phyloP scores from a whole-genome alignment of 345 rosid species.

The Physaria fendleri region DNA sequence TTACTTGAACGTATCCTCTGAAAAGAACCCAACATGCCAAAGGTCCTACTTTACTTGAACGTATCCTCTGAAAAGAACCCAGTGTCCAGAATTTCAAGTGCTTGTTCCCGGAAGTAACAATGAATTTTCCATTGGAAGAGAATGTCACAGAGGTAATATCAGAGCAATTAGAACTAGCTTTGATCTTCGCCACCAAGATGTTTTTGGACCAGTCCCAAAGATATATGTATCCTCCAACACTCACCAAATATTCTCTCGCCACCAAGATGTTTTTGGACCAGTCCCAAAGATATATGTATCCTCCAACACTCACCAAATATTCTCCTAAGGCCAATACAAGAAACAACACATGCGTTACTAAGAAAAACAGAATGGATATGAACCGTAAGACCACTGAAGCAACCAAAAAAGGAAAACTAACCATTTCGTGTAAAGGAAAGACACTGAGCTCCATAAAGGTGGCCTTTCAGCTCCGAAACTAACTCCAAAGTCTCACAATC shows the following conservation, averaged over 20 bases:
- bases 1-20: constrained; percentile 45
- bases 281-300: constrained; percentile 77
- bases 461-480: constrained; percentile 69
- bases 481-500: constrained; percentile 39
- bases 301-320: constrained; percentile 71
- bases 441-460: constrained; percentile 66
- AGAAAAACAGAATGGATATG: neutral
- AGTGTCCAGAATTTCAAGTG: constrained; percentile 72
- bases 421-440: constrained; percentile 81
- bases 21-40: constrained; percentile 34
- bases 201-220: constrained; percentile 76
- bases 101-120: constrained; percentile 74
- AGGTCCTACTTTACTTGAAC: constrained; percentile 36
- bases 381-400: neutral
- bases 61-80: constrained; percentile 48
- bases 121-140: constrained; percentile 52
- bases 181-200: constrained; percentile 52
- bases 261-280: constrained; percentile 53
- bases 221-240: constrained; percentile 77
- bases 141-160: constrained; percentile 58
- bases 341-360: neutral
- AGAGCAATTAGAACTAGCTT: constrained; percentile 55
- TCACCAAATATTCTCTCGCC: constrained; percentile 61
- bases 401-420: constrained; percentile 25
- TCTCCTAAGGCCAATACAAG: constrained; percentile 29